These are phyloP conservation scores for Saturnispora besseyi DNA, from an alignment of 805 yeast species.

Conservation along the genomic window DNA sequence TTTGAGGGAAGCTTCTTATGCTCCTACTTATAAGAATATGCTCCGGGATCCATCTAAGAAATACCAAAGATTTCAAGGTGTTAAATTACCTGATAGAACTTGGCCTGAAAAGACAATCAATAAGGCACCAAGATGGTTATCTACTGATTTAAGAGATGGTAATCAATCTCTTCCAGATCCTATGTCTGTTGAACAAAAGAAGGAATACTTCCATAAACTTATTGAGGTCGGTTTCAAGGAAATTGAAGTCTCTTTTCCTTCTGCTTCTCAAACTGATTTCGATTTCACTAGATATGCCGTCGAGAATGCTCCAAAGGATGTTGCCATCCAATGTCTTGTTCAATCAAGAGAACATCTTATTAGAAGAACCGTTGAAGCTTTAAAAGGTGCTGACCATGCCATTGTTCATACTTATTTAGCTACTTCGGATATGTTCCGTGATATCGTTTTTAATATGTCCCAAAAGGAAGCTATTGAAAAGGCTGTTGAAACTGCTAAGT, in stretches of 20 bases:
- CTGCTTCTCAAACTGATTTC: slow-evolving; percentile 75
- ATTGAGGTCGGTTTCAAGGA: slow-evolving; percentile 70
- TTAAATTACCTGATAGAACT: slow-evolving; percentile 50
- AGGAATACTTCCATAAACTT: slow-evolving; percentile 64
- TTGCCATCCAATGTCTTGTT: slow-evolving; percentile 61
- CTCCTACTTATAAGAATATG: slow-evolving; percentile 38
- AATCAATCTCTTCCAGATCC: slow-evolving; percentile 79
- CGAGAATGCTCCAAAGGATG: slow-evolving; percentile 70
- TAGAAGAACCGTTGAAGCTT: slow-evolving; percentile 64
- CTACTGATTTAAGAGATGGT: slow-evolving; percentile 75
- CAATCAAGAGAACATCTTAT: slow-evolving; percentile 72
- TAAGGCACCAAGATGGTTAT: slow-evolving; percentile 73
- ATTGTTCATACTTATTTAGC: slow-evolving; percentile 68
- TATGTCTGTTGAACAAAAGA: slow-evolving; percentile 66
- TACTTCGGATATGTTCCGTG: slow-evolving; percentile 66
- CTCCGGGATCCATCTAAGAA: slow-evolving; percentile 60
- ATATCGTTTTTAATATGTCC: slow-evolving; percentile 66
- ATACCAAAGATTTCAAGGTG: slow-evolving; percentile 47
- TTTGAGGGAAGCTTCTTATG: slow-evolving; percentile 23
- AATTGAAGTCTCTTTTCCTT: slow-evolving; percentile 73
- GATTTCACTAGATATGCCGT: slow-evolving; percentile 77
- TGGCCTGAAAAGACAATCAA: slow-evolving; percentile 64
- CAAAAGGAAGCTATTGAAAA: slow-evolving; percentile 56
- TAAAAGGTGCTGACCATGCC: slow-evolving; percentile 65
- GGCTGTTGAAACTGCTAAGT: slow-evolving; percentile 62